Conservation (phyloP, 2,329 filamentous ascomycete genomes). For the Nothopassalora personata region DNA sequence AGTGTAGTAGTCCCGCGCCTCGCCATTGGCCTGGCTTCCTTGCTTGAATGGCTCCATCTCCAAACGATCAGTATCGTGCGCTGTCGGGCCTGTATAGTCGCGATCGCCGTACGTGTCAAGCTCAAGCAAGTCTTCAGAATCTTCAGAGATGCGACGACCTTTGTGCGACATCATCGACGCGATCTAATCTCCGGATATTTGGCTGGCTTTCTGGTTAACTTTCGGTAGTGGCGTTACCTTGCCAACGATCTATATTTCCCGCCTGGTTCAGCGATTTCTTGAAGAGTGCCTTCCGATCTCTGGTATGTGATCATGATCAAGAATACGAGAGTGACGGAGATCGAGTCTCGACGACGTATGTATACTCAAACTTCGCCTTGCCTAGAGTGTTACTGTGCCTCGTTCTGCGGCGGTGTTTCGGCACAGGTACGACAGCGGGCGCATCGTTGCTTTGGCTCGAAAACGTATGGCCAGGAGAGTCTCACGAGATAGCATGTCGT, state of each 20-base stretch:
- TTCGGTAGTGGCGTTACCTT: not conserved
- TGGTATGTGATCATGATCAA: too few relatives aligned
- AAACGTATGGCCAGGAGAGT: not conserved
- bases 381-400: not conserved
- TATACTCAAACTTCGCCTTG: not conserved
- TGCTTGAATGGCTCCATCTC: slow-evolving; percentile 9
- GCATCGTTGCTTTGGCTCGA: not conserved
- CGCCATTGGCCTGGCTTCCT: slow-evolving; percentile 5
- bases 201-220: not conserved
- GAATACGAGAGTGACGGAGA: not conserved
- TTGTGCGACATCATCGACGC: not conserved
- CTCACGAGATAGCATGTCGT: not conserved
- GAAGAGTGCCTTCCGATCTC: too few relatives aligned
- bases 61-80: not conserved
- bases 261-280: too few relatives aligned
- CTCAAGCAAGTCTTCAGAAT: not conserved
- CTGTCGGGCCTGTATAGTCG: slow-evolving; percentile 1
- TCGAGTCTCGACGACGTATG: not conserved
- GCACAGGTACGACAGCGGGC: not conserved
- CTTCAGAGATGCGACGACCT: not conserved
- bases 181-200: not conserved
- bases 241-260: not conserved
- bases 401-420: not conserved
- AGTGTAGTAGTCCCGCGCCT: slow-evolving; percentile 20
- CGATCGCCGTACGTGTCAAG: not conserved